These are phyloP conservation scores for Colletotrichum musicola DNA, from an alignment of 2,329 filamentous ascomycete species.

Conservation along the genomic window DNA sequence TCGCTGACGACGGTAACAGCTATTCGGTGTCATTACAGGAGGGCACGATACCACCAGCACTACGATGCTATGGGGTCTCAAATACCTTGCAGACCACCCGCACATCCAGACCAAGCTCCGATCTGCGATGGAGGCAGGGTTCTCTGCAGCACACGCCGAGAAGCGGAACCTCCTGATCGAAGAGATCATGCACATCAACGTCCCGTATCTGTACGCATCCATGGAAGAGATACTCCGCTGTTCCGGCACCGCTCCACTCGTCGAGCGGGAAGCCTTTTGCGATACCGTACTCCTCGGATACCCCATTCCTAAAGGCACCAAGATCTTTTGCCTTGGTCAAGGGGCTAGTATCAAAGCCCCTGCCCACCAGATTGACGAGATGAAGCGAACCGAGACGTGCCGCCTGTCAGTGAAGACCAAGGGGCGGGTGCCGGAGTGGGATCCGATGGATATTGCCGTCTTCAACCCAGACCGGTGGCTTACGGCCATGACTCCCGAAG, in stretches of 20 bases:
- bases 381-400: slow-evolving; percentile 40
- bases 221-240: slow-evolving; percentile 47
- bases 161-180: slow-evolving; percentile 36
- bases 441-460: slow-evolving; percentile 2
- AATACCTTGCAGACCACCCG: slow-evolving; percentile 23
- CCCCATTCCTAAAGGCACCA: slow-evolving; percentile 45
- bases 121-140: background rate
- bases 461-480: slow-evolving; percentile 33
- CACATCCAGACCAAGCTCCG: slow-evolving; percentile 7
- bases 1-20: slow-evolving; percentile 3
- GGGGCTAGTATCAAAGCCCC: slow-evolving; percentile 47
- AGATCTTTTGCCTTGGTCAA: slow-evolving; percentile 43
- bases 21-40: slow-evolving; percentile 46
- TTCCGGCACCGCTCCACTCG: slow-evolving; percentile 41
- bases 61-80: slow-evolving; percentile 46
- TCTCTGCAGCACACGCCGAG: slow-evolving; percentile 41
- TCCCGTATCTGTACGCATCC: slow-evolving; percentile 47
- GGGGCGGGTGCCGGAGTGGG: slow-evolving; percentile 25
- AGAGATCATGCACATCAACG: slow-evolving; percentile 41
- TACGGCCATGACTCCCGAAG: background rate
- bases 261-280: slow-evolving; percentile 42
- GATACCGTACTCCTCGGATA: slow-evolving; percentile 45
- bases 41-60: slow-evolving; percentile 49
- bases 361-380: slow-evolving; percentile 45
- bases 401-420: slow-evolving; percentile 39